Evolutionary conservation across 2,329 filamentous ascomycete genomes (phyloP).

Genomic region (Phialophora chinensis): DNA sequence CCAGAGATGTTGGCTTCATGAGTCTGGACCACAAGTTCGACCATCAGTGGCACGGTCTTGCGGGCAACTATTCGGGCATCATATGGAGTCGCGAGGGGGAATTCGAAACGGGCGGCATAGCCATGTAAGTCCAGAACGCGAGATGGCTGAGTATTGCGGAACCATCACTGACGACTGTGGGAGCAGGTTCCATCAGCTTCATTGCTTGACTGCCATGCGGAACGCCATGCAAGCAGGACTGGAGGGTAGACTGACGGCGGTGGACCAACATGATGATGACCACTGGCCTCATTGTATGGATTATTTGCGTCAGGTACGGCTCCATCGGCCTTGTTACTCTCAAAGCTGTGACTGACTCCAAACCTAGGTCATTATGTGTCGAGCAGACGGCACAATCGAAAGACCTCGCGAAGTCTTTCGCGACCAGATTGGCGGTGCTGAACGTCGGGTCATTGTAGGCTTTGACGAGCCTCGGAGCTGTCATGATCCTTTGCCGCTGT

Average conservation of each 20-base stretch:
- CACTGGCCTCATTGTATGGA: constrained; percentile 4
- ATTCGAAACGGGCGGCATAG: no score
- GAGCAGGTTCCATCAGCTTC: constrained; percentile 6
- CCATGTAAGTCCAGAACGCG: no score
- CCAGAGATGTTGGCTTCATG: no score
- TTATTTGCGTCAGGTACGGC: constrained; percentile 1
- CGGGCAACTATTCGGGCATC: background rate
- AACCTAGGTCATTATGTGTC: background rate
- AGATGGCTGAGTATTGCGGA: no score
- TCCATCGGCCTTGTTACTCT: background rate
- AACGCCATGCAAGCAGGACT: constrained; percentile 1
- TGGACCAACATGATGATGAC: background rate
- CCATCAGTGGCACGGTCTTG: no score
- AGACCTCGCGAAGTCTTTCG: constrained; percentile 1
- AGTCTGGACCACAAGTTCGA: no score
- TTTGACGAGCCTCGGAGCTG: background rate
- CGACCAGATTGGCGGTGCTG: background rate
- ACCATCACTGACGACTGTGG: no score
- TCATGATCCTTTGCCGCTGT: no score
- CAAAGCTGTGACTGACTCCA: background rate
- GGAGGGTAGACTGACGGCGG: background rate
- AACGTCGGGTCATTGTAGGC: background rate
- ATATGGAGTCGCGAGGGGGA: no score
- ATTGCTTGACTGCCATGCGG: constrained; percentile 6
- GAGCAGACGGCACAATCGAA: constrained; percentile 4